A percentile compares a stretch with the other conserved stretches of the same genome.
Conservation (phyloP, 345 rosid genomes). For the Eucalyptus caleyi region DNA sequence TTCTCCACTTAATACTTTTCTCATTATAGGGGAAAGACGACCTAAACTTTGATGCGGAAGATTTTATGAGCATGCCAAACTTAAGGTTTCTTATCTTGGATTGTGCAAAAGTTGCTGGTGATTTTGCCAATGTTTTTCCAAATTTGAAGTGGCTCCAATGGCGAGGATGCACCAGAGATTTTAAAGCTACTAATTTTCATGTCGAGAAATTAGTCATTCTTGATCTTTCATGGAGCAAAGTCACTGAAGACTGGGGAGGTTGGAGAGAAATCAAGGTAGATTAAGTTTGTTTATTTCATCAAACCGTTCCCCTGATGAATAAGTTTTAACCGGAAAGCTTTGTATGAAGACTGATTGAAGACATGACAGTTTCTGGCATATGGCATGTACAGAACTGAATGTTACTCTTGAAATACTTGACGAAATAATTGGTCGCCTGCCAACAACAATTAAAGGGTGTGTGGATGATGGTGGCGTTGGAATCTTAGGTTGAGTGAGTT, state of each 20-base stretch:
- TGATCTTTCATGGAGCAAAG: background rate
- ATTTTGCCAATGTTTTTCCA: background rate
- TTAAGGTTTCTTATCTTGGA: background rate
- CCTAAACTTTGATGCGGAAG: rapidly evolving
- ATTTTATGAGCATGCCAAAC: background rate
- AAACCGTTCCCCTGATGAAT: no score
- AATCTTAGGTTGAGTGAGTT: no score
- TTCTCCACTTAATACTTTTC: background rate
- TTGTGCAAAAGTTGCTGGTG: background rate
- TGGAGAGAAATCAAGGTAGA: background rate
- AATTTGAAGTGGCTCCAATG: background rate
- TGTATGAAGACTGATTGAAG: no score
- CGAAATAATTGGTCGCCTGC: no score
- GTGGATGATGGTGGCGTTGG: no score
- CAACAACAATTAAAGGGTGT: no score
- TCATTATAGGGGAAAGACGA: background rate
- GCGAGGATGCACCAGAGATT: background rate
- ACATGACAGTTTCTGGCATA: no score
- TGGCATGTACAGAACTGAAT: no score
- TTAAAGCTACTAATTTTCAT: background rate
- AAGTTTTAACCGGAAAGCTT: no score
- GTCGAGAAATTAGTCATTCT: background rate
- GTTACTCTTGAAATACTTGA: no score
- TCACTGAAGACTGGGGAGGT: background rate
- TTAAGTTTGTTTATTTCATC: background rate